Conservation (phyloP, 2,329 filamentous ascomycete species). For the Sporothrix pseudoabietina region DNA sequence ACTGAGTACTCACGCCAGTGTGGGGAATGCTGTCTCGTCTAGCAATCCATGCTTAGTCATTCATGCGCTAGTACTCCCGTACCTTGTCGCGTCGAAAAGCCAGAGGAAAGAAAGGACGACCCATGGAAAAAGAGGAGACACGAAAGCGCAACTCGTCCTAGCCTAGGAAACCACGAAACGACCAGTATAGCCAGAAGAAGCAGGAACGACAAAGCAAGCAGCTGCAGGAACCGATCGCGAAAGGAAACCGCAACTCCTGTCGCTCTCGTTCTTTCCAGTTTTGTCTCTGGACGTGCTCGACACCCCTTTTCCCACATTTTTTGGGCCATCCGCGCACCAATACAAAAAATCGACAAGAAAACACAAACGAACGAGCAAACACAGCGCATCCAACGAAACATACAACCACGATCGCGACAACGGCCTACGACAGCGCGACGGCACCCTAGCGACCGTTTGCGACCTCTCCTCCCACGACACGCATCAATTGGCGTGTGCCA, state of each 20-base stretch:
- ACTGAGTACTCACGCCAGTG: not conserved
- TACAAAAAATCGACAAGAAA: not conserved
- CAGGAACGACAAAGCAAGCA: slow-evolving; percentile 6
- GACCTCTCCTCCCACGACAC: not conserved
- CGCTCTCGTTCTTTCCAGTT: not conserved
- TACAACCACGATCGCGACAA: not conserved
- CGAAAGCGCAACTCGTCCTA: slow-evolving; percentile 6
- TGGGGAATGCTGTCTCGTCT: not conserved
- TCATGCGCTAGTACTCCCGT: not conserved
- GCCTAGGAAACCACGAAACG: slow-evolving; percentile 13
- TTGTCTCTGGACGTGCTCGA: not conserved
- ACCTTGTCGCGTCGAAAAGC: slow-evolving; percentile 18
- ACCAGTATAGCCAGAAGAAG: slow-evolving; percentile 2
- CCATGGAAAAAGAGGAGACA: slow-evolving; percentile 17
- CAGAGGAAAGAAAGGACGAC: slow-evolving; percentile 8
- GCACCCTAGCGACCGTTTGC: not conserved
- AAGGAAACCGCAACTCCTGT: not conserved
- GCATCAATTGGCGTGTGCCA: not conserved
- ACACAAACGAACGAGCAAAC: not conserved
- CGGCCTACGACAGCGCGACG: not conserved
- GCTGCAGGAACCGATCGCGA: not conserved
- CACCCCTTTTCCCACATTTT: not conserved
- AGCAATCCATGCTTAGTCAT: not conserved
- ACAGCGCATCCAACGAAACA: not conserved
- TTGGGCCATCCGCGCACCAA: not conserved